Evolutionary conservation across 208 protist genomes (phyloP), one percentile per base, ranked within the genome.

Genomic region (Wallacemonas sp.): DNA sequence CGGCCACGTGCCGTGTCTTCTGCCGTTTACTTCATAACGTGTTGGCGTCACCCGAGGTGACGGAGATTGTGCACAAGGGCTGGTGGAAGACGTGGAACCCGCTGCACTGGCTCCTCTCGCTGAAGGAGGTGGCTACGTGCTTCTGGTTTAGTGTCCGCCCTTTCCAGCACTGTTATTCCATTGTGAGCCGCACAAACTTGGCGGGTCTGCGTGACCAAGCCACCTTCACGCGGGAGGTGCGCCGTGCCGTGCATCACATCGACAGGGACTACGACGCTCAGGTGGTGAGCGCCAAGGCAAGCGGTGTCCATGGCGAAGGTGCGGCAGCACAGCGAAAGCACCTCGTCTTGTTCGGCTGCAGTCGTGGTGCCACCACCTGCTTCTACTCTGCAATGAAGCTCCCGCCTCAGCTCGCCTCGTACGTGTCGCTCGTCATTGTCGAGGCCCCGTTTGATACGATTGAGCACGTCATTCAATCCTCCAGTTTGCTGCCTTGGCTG

Each of bases 371-470:
- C 14, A 84, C 86, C 6, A 90, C 89, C 15, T 88, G 80, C 46
- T 88, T 92, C 63, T 93, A 93, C 74, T 59, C 80, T 9, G 75
- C 84, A 34, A 81, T 95, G 82, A 95, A 95, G 62, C 68, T 95
- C 3, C 66, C 78, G 2, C 19, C 28, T 9, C 64, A 79, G 30
- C 72, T 91, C n/a, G 89, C 89, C 6, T 24, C 12, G 30, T 74
- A 92, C 76, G 84, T 95, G 4, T 92, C 86, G 15, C 82, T 95
- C 15, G 84, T 95, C 11, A 68, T 95, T 41, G 62, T 95, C 28
- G 86, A 95, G 69, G 89, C 86, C 0, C 84, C 89, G 2, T 95
- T 95, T 68, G 86, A 95, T 64, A 91, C 86, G 15, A 54, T 95
- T 39, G 63, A 89, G 33, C 65, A 91, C 72, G 89, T 93, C 17